Percentiles rank a stretch among this genome's conserved stretches.
Conservation (phyloP, 176 grass and related monocot genomes). For the Puccinellia tenuiflora region DNA sequence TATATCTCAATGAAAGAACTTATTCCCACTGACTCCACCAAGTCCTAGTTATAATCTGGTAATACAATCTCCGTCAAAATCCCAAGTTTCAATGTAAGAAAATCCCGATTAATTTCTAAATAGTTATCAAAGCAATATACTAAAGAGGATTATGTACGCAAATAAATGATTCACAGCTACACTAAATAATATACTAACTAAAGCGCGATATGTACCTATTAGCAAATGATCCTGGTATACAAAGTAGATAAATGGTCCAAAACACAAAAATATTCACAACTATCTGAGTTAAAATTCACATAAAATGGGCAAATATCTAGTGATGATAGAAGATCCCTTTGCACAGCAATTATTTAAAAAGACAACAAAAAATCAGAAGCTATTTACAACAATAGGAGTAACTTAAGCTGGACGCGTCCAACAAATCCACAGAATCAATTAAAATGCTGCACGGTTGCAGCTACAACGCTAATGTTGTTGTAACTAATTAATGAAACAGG, state of each 20-base stretch:
- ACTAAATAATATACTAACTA: background rate
- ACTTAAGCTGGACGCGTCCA: background rate
- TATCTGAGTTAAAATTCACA: background rate
- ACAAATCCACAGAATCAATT: background rate
- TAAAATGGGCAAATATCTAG: background rate
- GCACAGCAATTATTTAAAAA: background rate
- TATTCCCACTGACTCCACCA: background rate
- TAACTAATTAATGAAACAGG: background rate
- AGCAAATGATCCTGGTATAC: background rate
- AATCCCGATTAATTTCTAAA: background rate
- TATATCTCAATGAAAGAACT: background rate
- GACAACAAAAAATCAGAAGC: background rate
- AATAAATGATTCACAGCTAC: background rate
- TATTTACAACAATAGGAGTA: background rate
- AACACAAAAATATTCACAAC: background rate
- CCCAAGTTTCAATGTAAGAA: background rate
- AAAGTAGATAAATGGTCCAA: background rate
- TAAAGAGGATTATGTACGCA: background rate
- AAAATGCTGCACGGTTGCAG: background rate
- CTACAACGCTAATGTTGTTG: background rate
- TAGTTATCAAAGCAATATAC: background rate
- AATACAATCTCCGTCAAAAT: conserved; percentile 4
- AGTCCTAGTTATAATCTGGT: background rate
- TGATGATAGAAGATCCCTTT: background rate
- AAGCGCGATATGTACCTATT: background rate